Evolutionary conservation across 306 rosid species (phyloP), one percentile per base, ranked within the genome.

Genomic region (Gillenia trifoliata): DNA sequence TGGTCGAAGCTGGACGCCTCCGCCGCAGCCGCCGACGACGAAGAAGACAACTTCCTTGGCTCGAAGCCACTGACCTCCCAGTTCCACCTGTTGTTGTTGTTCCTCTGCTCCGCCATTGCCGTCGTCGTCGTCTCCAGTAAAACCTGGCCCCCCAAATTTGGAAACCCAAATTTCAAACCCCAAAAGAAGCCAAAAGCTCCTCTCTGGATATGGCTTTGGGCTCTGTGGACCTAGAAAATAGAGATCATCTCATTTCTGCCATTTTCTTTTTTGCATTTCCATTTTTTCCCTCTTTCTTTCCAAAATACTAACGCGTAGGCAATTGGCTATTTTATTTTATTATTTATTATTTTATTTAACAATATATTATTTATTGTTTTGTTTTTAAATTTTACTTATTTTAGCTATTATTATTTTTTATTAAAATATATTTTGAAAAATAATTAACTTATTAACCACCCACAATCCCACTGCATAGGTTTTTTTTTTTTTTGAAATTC

Each of bases 61-160:
- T 88, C 95, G 73, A 94, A 94, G 34, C 98, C 98, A 59, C 88
- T 76, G 6, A 94, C 96, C 84, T 94, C 97, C 98, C 98, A 94
- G 87, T 89, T 94, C 98, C 98, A 94, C n/a, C 90, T 45, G 50
- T 45, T 83, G 85, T 82, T 80, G 76, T 79, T 79, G 64, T 28
- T 89, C 83, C 71, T 79, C 80, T 89, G 92, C 63, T 91, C 98
- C 79, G 85, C 91, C 98, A 94, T 91, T 82, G 28, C 26, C 73
- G 79, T 16, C 68, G 50, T 45, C 4, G 50, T 43, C 50, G 19
- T 31, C 63, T 43, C 72, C 76, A 9, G 22, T 3, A 72, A 83
- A 71, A 73, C 86, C 86, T 74, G 71, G 33, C 52, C 43, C 17
- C 17, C 8, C 61, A 11, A 49, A 64, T 68, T 67, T 47, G 68